Base-by-base conservation (phyloP, 2,329 filamentous ascomycete genomes). In the Scolecobasidium constrictum region DNA sequence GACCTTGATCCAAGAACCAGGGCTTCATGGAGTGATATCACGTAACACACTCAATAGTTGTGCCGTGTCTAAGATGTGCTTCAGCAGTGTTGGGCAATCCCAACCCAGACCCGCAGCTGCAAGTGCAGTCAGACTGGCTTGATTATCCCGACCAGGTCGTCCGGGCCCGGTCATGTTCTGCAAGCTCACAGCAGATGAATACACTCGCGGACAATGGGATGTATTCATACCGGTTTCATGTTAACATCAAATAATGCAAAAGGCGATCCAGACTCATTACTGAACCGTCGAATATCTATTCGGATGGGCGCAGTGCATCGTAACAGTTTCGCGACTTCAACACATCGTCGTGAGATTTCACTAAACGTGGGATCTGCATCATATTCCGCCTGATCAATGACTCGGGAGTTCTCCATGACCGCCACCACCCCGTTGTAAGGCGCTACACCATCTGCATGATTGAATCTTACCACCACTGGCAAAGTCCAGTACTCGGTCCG, bases 241-340 rank as follows among this genome's bases (percentile, higher is more conserved):
- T 72, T 72, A 11, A 72, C 58, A 52, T 73, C 67, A 48, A 72
- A 72, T 15, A 71, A 51, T 1, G 64, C 65, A 54, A 72, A 72
- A 2, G 53, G 53, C 0, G 53, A 57, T 0, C 53, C 54, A 4
- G 40, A 39, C 15, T 45, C 36, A 2, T 56, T 44, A 3, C 46
- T 44, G 22, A 64, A 61, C 9, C 26, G 26, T 7, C 26, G 26
- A 31, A 31, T n/a, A n/a, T 31, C 26, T 7, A 31, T 31, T n/a
- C 26, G 26, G n/a, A 31, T 31, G 9, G 26, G 26, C 26, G 26
- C 26, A 7, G 26, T 31, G 26, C 9, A 7, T 7, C n/a, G 26
- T 7, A 31, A n/a, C 9, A 31, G 26, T n/a, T 31, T n/a, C 26
- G 26, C 26, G 26, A 31, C 26, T 7, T n/a, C 9, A 7, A 9